phyloP scores from a whole-genome alignment of 2,329 filamentous ascomycete species.

The Aphanocladium album region DNA sequence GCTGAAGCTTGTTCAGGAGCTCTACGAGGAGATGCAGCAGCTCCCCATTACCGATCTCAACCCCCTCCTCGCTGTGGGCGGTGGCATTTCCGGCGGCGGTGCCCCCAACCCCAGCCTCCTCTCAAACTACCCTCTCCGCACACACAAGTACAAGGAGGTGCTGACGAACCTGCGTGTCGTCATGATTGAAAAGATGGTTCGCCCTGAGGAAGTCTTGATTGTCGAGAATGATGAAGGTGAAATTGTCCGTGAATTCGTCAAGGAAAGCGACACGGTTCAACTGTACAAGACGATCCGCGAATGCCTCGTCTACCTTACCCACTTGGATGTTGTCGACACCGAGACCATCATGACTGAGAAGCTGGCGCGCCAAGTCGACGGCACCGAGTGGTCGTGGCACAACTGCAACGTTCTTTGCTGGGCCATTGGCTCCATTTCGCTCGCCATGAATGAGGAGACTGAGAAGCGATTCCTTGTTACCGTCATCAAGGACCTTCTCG shows the following conservation, averaged over 20 bases:
- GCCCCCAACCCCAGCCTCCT: constrained; percentile 81
- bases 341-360: constrained; percentile 99
- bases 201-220: constrained; percentile 94
- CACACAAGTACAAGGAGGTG: constrained; percentile 96
- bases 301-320: constrained; percentile 93
- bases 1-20: constrained; percentile 95
- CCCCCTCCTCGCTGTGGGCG: constrained; percentile 74
- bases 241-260: constrained; percentile 98
- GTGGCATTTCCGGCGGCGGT: constrained; percentile 69
- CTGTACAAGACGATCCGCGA: constrained; percentile 98
- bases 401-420: constrained; percentile 99
- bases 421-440: constrained; percentile 97
- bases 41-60: constrained; percentile 91
- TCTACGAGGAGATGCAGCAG: constrained; percentile 98
- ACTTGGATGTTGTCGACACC: constrained; percentile 94
- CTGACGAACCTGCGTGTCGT: constrained; percentile 90
- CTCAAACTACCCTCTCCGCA: constrained; percentile 85
- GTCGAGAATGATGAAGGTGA: constrained; percentile 99
- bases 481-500: constrained; percentile 96
- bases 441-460: constrained; percentile 99
- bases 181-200: constrained; percentile 99
- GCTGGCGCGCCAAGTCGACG: constrained; percentile 89
- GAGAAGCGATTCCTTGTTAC: constrained; percentile 98
- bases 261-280: constrained; percentile 98
- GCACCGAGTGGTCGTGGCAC: constrained; percentile 96